Base-by-base conservation (phyloP, 1,284 basidiomycete genomes). In the Ustilago cynodontis region DNA sequence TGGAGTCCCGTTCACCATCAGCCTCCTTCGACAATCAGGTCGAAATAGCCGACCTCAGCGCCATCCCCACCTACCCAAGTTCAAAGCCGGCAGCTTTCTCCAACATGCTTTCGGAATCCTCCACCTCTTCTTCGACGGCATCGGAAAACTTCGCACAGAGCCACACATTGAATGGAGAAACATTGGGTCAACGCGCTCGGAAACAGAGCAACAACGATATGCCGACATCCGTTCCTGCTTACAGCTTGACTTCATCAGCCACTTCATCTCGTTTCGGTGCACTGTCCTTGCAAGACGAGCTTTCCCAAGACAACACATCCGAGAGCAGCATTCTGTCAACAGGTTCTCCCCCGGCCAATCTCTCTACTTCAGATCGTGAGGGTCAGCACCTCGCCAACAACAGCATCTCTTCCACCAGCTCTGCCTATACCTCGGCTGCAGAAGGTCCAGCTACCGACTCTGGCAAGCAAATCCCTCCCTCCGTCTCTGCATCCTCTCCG, bases 1-100 rank as follows among this genome's bases (percentile, higher is more conserved):
- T 76, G 39, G 63, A 71, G 53, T 67, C 73, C 5, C 56, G 68
- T 2, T 71, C 73, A 11, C 61, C 68, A 16, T 71, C 73, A 22
- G 57, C 68, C 28, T 71, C 73, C 2, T 76, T 68, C 58, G 67
- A 71, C 4, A n/a, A 26, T 13, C 45, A 52, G 14, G 22, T 56
- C 2, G 43, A 58, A 18, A 24, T 43, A 13, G 22, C 49, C 43
- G 51, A 65, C 6, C 53, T 62, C 2, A 33, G 22, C 43, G 51
- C 31, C 29, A 39, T 67, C 13, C 70, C 70, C 29, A 28, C 57
- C 8, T 63, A 66, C 39, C 65, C 70, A 16, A 52, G 37, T 22
- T 47, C 56, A 7, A 10, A 51, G 6, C 2, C 51, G 2, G 45
- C 55, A 7, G 31, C 50, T 26, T 39, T 28, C 56, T 43, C 50